phyloP scores from a whole-genome alignment of 2,329 filamentous ascomycete species.

The Geosmithia putterillii region DNA sequence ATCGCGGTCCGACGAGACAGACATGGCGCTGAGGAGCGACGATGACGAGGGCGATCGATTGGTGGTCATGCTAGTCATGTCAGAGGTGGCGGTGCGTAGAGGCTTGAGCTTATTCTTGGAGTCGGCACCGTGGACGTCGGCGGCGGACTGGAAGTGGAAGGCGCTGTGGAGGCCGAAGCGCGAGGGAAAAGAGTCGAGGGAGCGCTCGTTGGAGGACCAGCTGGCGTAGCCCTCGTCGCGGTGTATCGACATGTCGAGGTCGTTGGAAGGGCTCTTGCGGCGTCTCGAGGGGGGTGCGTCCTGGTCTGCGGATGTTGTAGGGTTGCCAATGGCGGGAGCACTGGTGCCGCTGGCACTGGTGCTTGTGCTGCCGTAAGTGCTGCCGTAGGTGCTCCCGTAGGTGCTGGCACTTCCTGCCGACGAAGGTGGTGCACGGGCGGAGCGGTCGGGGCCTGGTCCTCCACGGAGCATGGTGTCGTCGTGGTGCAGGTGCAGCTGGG shows the following conservation, averaged over 20 bases:
- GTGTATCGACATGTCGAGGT: too few species aligned
- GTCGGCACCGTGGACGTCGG: slow-evolving; percentile 33
- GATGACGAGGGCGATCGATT: slow-evolving; percentile 30
- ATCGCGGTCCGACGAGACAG: slow-evolving; percentile 20
- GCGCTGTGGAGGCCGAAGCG: slow-evolving; percentile 38
- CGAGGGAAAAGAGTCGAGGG: slow-evolving; percentile 26
- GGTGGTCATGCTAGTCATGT: too few species aligned
- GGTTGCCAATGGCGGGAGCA: too few species aligned
- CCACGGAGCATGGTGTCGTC: slow-evolving; percentile 15
- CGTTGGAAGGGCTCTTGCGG: slow-evolving; percentile 8
- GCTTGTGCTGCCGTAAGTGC: too few species aligned
- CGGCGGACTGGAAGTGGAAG: slow-evolving; percentile 32
- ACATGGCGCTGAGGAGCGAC: slow-evolving; percentile 28
- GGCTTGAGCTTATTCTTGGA: slow-evolving; percentile 45
- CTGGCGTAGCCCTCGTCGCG: slow-evolving; percentile 32
- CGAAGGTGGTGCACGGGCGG: slow-evolving; percentile 7
- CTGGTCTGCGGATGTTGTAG: too few species aligned
- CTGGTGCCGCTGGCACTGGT: too few species aligned
- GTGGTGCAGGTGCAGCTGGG: slow-evolving; percentile 15
- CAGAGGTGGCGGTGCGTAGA: too few species aligned
- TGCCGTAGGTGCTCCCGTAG: too few species aligned
- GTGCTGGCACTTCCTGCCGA: slow-evolving; percentile 21
- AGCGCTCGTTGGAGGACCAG: slow-evolving; percentile 26
- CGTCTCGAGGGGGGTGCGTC: too few species aligned
- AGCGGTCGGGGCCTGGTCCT: slow-evolving; percentile 14